phyloP scores from a whole-genome alignment of 257 asterid species.

The Asclepias syriaca region DNA sequence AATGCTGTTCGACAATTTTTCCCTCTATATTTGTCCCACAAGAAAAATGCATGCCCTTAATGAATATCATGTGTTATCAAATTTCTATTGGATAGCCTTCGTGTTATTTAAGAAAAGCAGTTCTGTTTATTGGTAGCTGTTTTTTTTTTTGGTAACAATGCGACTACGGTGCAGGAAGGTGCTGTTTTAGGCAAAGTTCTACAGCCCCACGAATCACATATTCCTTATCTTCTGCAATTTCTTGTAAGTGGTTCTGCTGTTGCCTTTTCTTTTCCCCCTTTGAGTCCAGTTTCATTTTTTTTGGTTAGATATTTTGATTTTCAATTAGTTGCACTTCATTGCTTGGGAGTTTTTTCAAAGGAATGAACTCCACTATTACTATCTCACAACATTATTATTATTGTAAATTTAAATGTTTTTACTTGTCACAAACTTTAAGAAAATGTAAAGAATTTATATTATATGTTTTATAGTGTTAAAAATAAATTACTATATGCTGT shows the following conservation, averaged over 20 bases:
- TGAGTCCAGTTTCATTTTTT: background rate
- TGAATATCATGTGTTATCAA: background rate
- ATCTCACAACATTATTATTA: no score
- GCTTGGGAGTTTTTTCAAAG: background rate
- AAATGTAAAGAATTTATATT: no score
- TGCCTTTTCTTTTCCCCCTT: background rate
- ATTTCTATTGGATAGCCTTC: background rate
- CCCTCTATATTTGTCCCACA: background rate
- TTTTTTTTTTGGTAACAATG: background rate
- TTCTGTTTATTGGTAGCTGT: background rate
- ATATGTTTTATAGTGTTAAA: no score
- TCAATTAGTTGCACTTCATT: background rate
- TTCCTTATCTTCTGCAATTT: slow-evolving; percentile 94
- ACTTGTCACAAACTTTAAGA: no score
- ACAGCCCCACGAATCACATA: slow-evolving; percentile 94
- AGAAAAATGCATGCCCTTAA: background rate
- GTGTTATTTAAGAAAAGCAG: background rate
- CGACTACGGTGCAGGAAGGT: slow-evolving; percentile 58
- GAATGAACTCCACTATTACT: background rate
- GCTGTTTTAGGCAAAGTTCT: slow-evolving; percentile 56
- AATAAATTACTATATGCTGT: no score
- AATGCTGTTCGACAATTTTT: background rate
- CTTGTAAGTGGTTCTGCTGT: slow-evolving; percentile 41
- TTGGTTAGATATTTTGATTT: background rate
- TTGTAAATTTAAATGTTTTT: no score